These are phyloP conservation scores for Alloteropsis semialata DNA, from an alignment of 176 grass and related monocot species.

Conservation along the genomic window DNA sequence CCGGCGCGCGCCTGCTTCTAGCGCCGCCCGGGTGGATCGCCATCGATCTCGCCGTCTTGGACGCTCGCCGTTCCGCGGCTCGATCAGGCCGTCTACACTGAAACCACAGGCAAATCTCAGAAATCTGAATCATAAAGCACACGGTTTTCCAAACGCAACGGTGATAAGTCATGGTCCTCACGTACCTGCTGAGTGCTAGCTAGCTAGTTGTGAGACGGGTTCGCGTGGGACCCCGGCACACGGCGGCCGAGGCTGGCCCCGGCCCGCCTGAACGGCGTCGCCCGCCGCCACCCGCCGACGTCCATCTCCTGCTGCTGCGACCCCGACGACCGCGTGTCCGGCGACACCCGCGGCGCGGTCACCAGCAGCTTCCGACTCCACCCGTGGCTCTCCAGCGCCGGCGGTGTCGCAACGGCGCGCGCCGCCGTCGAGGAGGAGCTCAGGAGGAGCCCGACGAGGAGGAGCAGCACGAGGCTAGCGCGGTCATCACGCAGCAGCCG, in stretches of 20 bases:
- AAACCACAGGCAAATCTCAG: not conserved
- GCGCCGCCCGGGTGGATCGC: not conserved
- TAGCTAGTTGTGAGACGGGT: conserved; percentile 44
- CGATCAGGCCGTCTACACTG: not conserved
- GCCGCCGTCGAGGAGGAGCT: not conserved
- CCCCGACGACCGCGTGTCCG: not conserved
- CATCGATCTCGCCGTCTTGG: not conserved
- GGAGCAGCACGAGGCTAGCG: not conserved
- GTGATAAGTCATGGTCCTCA: not conserved
- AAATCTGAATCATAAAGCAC: not conserved
- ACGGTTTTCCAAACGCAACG: not conserved
- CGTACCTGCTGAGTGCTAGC: not conserved
- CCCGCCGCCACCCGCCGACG: not conserved
- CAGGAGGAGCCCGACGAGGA: not conserved
- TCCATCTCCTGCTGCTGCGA: conserved; percentile 15
- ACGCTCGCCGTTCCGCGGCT: not conserved
- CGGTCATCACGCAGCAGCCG: not conserved
- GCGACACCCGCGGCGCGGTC: not conserved
- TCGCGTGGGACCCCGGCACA: conserved; percentile 20
- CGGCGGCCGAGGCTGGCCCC: conserved; percentile 22
- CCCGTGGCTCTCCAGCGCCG: not conserved
- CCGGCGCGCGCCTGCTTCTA: not conserved
- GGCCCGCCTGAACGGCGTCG: not conserved
- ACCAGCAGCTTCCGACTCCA: conserved; percentile 18
- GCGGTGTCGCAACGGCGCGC: not conserved